phyloP scores from a whole-genome alignment of 495 filamentous ascomycete genomes.

The Aspergillus baeticus region DNA sequence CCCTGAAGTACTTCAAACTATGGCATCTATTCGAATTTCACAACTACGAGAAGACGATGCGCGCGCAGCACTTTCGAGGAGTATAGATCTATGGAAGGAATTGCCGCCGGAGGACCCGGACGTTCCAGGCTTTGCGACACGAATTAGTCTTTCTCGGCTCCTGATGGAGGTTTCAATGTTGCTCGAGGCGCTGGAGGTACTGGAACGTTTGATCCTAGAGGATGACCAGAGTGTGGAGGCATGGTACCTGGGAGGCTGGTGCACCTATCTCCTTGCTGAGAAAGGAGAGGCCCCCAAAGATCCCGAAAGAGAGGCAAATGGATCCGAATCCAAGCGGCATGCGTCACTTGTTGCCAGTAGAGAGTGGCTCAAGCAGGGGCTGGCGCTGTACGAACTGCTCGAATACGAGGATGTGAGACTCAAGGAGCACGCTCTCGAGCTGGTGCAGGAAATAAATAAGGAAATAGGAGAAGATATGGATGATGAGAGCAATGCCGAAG shows the following conservation, averaged over 20 bases:
- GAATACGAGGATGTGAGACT: slow-evolving; percentile 56
- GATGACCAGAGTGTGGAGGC: slow-evolving; percentile 93
- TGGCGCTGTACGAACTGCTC: slow-evolving; percentile 45
- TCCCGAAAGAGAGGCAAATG: slow-evolving; percentile 23
- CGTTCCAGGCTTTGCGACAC: slow-evolving; percentile 78
- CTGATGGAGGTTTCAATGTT: slow-evolving; percentile 89
- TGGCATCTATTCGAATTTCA: slow-evolving; percentile 90
- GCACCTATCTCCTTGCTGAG: slow-evolving; percentile 73
- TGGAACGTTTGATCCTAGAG: slow-evolving; percentile 79
- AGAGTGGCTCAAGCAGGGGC: slow-evolving; percentile 52
- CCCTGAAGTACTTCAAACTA: slow-evolving; percentile 85
- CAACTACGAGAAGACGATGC: slow-evolving; percentile 78
- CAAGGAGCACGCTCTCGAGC: slow-evolving; percentile 51
- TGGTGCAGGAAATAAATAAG: slow-evolving; percentile 56
- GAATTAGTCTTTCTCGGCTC: slow-evolving; percentile 79
- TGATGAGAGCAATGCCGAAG: slow-evolving; percentile 47
- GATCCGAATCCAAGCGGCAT: slow-evolving; percentile 34
- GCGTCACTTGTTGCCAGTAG: slow-evolving; percentile 47
- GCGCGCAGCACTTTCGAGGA: slow-evolving; percentile 68
- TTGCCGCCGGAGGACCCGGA: slow-evolving; percentile 58
- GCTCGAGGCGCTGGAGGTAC: slow-evolving; percentile 76
- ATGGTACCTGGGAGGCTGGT: slow-evolving; percentile 97
- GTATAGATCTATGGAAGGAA: slow-evolving; percentile 77
- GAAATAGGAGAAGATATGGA: slow-evolving; percentile 55
- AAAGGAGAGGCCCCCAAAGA: slow-evolving; percentile 53